These are phyloP conservation scores for Chionographis japonica DNA, from an alignment of 106 monocot genomes.

Conservation along the genomic window DNA sequence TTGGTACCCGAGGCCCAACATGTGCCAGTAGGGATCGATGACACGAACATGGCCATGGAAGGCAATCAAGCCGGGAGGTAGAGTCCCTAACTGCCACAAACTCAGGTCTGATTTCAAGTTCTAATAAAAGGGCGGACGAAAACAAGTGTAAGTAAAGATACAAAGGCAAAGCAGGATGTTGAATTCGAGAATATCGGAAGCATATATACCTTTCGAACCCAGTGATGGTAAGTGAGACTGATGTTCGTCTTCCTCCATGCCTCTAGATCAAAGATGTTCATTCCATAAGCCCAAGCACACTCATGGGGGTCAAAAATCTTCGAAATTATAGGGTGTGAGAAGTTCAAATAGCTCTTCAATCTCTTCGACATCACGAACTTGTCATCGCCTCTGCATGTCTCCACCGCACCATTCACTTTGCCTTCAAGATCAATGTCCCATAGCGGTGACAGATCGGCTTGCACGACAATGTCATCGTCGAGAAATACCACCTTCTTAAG, in stretches of 20 bases:
- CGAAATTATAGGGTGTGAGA: slow-evolving; percentile 38
- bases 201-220: slow-evolving; percentile 50
- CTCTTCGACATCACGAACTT: slow-evolving; percentile 44
- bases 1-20: slow-evolving; percentile 80
- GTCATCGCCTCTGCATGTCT: slow-evolving; percentile 35
- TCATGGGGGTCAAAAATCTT: slow-evolving; percentile 27
- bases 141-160: background rate
- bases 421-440: slow-evolving; percentile 48
- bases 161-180: background rate
- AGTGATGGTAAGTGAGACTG: slow-evolving; percentile 48
- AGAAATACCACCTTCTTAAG: slow-evolving; percentile 42
- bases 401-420: slow-evolving; percentile 42
- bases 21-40: slow-evolving; percentile 80
- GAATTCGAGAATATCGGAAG: background rate
- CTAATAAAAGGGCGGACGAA: slow-evolving; percentile 13
- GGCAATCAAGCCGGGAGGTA: slow-evolving; percentile 76
- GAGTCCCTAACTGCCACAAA: slow-evolving; percentile 79
- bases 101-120: slow-evolving; percentile 77
- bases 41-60: slow-evolving; percentile 69
- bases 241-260: slow-evolving; percentile 44
- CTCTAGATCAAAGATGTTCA: slow-evolving; percentile 43
- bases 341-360: slow-evolving; percentile 39
- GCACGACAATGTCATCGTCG: slow-evolving; percentile 36
- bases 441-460: slow-evolving; percentile 36
- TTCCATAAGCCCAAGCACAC: slow-evolving; percentile 50